Percentiles rank a stretch among this genome's conserved stretches.
phyloP scores from a whole-genome alignment of 1,284 basidiomycete genomes.

The Amylostereum areolatum region DNA sequence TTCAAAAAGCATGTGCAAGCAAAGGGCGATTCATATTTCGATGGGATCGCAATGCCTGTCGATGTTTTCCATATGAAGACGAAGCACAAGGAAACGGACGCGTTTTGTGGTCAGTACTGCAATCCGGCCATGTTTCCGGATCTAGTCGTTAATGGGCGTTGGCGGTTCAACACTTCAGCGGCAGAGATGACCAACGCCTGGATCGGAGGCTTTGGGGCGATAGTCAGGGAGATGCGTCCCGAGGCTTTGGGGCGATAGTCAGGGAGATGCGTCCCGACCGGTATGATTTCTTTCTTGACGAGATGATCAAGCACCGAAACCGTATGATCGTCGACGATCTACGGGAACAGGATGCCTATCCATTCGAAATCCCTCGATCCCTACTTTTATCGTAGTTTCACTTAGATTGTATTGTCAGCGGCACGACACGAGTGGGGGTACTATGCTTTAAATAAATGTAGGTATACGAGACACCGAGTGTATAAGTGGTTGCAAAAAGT shows the following conservation, averaged over 20 bases:
- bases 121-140: constrained; percentile 29
- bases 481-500: too few relatives aligned
- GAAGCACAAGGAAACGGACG: constrained; percentile 29
- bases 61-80: constrained; percentile 37
- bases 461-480: too few relatives aligned
- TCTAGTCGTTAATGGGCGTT: constrained; percentile 18
- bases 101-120: constrained; percentile 29
- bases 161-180: constrained; percentile 22
- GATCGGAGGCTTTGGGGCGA: constrained; percentile 18
- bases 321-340: not conserved
- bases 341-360: not conserved
- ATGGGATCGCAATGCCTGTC: constrained; percentile 22
- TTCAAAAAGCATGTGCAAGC: constrained; percentile 17
- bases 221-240: constrained; percentile 25
- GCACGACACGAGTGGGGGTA: too few relatives aligned
- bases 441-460: too few relatives aligned
- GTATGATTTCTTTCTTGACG: constrained; percentile 29
- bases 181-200: constrained; percentile 20
- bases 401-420: too few relatives aligned
- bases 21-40: constrained; percentile 19
- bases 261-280: constrained; percentile 18
- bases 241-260: constrained; percentile 18
- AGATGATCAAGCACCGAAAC: constrained; percentile 29
- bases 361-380: not conserved
- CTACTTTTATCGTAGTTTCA: not conserved